Percentiles rank a stretch among this genome's conserved stretches.
Evolutionary conservation across 2,329 filamentous ascomycete genomes (phyloP).

Genomic region (Tolypocladium ophioglossoides): DNA sequence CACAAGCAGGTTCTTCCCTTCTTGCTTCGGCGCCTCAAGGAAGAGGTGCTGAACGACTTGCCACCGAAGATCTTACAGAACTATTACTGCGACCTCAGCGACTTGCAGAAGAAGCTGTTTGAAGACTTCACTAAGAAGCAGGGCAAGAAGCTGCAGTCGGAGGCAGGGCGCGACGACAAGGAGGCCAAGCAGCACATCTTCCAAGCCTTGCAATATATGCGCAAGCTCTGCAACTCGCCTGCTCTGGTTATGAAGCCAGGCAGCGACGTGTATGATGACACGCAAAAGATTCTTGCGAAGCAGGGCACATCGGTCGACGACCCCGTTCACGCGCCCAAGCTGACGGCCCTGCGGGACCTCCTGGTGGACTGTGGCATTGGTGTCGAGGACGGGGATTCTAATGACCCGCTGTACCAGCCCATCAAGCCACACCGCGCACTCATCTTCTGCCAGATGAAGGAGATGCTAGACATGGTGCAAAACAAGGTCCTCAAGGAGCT

Average conservation of each 20-base stretch:
- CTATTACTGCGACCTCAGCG: constrained; percentile 96
- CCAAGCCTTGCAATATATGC: constrained; percentile 98
- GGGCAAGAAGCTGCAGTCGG: constrained; percentile 73
- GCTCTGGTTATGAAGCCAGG: constrained; percentile 92
- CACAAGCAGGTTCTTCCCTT: constrained; percentile 98
- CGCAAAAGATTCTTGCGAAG: constrained; percentile 67
- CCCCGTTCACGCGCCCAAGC: constrained; percentile 79
- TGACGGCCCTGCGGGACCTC: constrained; percentile 79
- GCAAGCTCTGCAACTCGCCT: constrained; percentile 96
- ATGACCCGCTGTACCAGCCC: constrained; percentile 58
- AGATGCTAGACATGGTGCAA: constrained; percentile 99
- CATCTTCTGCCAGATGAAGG: constrained; percentile 99
- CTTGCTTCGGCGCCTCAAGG: constrained; percentile 88
- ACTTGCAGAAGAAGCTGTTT: constrained; percentile 88
- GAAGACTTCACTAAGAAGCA: constrained; percentile 95
- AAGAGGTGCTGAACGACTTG: constrained; percentile 91
- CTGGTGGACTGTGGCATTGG: constrained; percentile 99
- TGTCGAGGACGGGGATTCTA: constrained; percentile 51
- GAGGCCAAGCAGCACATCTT: constrained; percentile 98
- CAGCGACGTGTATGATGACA: constrained; percentile 81
- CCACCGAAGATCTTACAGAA: constrained; percentile 98
- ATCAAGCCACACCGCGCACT: constrained; percentile 94
- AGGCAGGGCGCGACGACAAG: constrained; percentile 77
- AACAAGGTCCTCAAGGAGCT: constrained; percentile 83
- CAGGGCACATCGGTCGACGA: constrained; percentile 79